Base-by-base conservation (phyloP, 73 alveolate species). In the Tetrahymena malaccensis region DNA sequence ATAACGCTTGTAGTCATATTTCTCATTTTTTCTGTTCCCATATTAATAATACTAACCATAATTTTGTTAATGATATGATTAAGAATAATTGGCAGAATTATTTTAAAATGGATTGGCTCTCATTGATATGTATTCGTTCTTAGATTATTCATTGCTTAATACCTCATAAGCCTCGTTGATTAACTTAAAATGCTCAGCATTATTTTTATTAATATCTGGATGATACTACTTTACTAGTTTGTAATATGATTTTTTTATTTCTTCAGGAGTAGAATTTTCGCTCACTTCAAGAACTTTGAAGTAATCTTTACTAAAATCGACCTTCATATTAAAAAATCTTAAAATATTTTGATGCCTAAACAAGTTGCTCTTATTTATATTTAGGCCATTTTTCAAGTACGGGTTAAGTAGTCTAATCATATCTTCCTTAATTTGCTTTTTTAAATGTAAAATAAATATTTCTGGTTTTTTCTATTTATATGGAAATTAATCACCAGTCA, bases 81-180 rank as follows among this genome's bases (percentile, higher is more conserved):
- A 43, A 31, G 89, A 70, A 70, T 70, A 27, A 8, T n/a, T 70
- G 4, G 40, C 11, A 0, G 35, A 70, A 8, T 22, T 31, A 70
- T 70, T 70, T 31, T 70, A 70, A 70, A 70, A 70, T 35, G 96
- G 96, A 58, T 94, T 37, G 22, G 70, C 37, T 83, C 93, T 83
- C 70, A 70, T 83, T 16, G 85, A 93, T 56, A 83, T 93, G 84
- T 94, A 94, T 9, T 94, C 96, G 10, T 83, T 94, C 22, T 58
- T 94, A 12, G 94, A 55, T 58, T 55, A 10, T 17, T 93, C 94
- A 85, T 94, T 55, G 27, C 93, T 84, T 43, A 94, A 57, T 83
- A 85, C 93, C 43, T 94, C 96, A 43, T 94, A 94, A 22, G 96
- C 96, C 83, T 94, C 94, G 35, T 94, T 84, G 19, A 94, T 85